phyloP scores from a whole-genome alignment of 2,329 filamentous ascomycete species.

The Xylariaceae sp. region DNA sequence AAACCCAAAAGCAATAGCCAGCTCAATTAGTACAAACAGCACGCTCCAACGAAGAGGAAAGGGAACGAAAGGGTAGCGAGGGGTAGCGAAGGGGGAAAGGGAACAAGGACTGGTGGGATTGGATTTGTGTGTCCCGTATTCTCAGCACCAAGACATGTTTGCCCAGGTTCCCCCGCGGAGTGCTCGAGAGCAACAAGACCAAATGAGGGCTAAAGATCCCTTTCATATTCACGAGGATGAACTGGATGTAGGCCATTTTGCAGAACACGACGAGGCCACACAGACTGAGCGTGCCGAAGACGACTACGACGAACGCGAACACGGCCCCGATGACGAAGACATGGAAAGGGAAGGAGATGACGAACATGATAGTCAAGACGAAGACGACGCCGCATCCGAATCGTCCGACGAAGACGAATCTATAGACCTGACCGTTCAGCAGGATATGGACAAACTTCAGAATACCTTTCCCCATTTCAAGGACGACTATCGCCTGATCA shows the following conservation, averaged over 20 bases:
- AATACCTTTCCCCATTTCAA: slow-evolving; percentile 83
- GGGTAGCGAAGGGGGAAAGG: not conserved
- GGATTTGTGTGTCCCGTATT: not conserved
- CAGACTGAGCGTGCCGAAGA: slow-evolving; percentile 42
- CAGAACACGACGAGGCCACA: slow-evolving; percentile 38
- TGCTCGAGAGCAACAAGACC: slow-evolving; percentile 37
- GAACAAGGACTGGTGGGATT: too few species aligned
- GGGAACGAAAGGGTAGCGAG: slow-evolving; percentile 13
- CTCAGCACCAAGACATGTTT: slow-evolving; percentile 13
- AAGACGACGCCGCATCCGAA: slow-evolving; percentile 53
- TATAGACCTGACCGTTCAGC: slow-evolving; percentile 72
- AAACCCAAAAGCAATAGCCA: not conserved
- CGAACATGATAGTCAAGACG: slow-evolving; percentile 49
- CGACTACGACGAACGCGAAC: slow-evolving; percentile 42
- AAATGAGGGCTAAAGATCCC: slow-evolving; percentile 38
- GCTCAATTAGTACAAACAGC: too few species aligned
- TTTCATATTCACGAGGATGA: slow-evolving; percentile 49
- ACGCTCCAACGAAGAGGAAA: not conserved
- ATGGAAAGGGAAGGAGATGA: slow-evolving; percentile 45
- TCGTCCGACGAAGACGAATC: slow-evolving; percentile 65
- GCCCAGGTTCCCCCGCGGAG: slow-evolving; percentile 23
- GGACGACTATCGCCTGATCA: slow-evolving; percentile 86
- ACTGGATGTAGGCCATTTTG: not conserved
- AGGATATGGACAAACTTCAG: slow-evolving; percentile 88
- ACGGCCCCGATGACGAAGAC: slow-evolving; percentile 36